Evolutionary conservation across 169 alveolate genomes (phyloP).

Genomic region (Fabrea salina): DNA sequence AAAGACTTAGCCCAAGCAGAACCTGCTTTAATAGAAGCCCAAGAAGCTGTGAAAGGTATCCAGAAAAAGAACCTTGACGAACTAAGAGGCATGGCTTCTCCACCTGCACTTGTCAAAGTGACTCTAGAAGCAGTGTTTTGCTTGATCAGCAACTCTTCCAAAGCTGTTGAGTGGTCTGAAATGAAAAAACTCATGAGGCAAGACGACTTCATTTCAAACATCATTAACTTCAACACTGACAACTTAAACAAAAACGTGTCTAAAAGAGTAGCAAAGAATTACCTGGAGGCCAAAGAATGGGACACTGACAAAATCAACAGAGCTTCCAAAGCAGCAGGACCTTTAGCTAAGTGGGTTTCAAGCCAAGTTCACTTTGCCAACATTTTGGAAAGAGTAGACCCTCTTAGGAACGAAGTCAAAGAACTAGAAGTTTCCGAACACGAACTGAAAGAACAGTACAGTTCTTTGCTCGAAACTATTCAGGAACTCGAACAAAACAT

Average conservation of each 20-base stretch:
- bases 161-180: constrained; percentile 93
- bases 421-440: constrained; percentile 46
- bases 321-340: constrained; percentile 98
- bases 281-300: constrained; percentile 88
- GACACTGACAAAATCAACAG: constrained; percentile 88
- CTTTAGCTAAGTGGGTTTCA: constrained; percentile 95
- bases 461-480: constrained; percentile 15
- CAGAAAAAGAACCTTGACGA: constrained; percentile 87
- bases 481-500: constrained; percentile 83
- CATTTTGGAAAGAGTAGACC: constrained; percentile 90
- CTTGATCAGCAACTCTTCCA: constrained; percentile 79
- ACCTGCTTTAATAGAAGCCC: constrained; percentile 94
- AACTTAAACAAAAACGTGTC: constrained; percentile 74
- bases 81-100: constrained; percentile 90
- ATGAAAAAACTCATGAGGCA: constrained; percentile 86
- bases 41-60: constrained; percentile 91
- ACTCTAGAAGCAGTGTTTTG: constrained; percentile 94
- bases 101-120: constrained; percentile 93
- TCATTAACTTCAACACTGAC: constrained; percentile 84
- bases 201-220: constrained; percentile 88
- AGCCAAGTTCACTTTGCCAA: constrained; percentile 85
- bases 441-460: constrained; percentile 46
- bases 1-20: constrained; percentile 93
- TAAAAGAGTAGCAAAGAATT: constrained; percentile 70
- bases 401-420: constrained; percentile 92